Percentiles rank a stretch among this genome's conserved stretches.
phyloP scores from a whole-genome alignment of 768 basidiomycete genomes.

The Pisolithus microcarpus region DNA sequence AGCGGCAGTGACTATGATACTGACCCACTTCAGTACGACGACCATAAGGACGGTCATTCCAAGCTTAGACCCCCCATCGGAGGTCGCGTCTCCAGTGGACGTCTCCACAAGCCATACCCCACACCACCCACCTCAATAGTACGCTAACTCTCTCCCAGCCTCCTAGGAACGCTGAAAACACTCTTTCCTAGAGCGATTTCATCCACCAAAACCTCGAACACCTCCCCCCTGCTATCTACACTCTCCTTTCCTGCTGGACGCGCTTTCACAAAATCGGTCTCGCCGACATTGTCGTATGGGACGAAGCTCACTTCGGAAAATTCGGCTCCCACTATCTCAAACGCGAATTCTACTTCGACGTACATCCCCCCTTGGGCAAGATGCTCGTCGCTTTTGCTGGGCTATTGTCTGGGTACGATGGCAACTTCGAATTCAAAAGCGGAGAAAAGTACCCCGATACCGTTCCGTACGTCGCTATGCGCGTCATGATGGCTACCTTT shows the following conservation, averaged over 20 bases:
- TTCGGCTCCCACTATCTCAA: slow-evolving; percentile 98
- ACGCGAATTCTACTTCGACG: slow-evolving; percentile 98
- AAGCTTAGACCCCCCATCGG: slow-evolving; percentile 35
- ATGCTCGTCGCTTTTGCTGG: slow-evolving; percentile 97
- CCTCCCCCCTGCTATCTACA: slow-evolving; percentile 77
- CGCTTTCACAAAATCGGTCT: slow-evolving; percentile 90
- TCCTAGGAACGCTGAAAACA: background rate
- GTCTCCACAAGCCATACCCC: slow-evolving; percentile 48
- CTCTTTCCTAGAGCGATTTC: slow-evolving; percentile 54
- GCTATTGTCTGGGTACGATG: slow-evolving; percentile 84
- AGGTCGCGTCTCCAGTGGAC: slow-evolving; percentile 47
- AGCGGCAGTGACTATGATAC: slow-evolving; percentile 21
- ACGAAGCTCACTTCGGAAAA: slow-evolving; percentile 99
- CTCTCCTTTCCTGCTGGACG: slow-evolving; percentile 90
- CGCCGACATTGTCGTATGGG: slow-evolving; percentile 87
- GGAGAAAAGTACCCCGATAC: slow-evolving; percentile 75
- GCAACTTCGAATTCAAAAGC: slow-evolving; percentile 89
- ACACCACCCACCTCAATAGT: slow-evolving; percentile 65
- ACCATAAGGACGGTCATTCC: slow-evolving; percentile 51
- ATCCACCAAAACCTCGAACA: slow-evolving; percentile 74
- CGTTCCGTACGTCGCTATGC: slow-evolving; percentile 92
- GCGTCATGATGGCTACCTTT: slow-evolving; percentile 89
- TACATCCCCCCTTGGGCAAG: slow-evolving; percentile 97
- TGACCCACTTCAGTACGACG: slow-evolving; percentile 34
- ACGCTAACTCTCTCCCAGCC: slow-evolving; percentile 17